Conservation (phyloP, 441 rosid species). For the Erodium chrysanthum region DNA sequence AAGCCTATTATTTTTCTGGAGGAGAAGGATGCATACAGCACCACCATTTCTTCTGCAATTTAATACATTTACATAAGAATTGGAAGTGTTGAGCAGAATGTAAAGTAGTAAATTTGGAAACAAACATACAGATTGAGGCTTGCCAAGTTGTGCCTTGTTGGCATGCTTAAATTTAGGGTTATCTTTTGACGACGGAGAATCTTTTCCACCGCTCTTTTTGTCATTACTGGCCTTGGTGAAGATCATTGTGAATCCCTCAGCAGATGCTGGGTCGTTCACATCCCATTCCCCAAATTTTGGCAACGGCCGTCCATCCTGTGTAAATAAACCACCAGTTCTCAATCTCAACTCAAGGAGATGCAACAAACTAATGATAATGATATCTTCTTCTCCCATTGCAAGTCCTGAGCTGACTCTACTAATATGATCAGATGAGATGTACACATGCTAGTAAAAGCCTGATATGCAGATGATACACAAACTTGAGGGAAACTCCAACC, state of each 20-base stretch:
- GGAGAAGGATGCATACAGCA: neutral
- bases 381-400: no score
- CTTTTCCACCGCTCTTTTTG: constrained; percentile 60
- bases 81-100: no score
- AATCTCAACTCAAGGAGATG: no score
- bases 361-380: no score
- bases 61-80: no score
- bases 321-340: no score
- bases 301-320: constrained; percentile 48
- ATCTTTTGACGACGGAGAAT: constrained; percentile 45
- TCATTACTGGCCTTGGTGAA: constrained; percentile 91
- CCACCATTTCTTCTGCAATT: constrained; percentile 8
- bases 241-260: constrained; percentile 82
- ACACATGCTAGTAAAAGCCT: neutral
- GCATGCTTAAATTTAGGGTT: constrained; percentile 13
- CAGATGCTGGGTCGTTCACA: constrained; percentile 77
- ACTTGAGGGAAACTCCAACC: no score
- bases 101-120: neutral
- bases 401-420: neutral
- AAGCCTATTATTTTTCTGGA: neutral
- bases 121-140: constrained; percentile 72
- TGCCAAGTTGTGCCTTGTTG: constrained; percentile 36
- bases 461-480: no score
- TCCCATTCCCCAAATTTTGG: constrained; percentile 97
- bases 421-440: neutral